A percentile compares a stretch with the other conserved stretches of the same genome.
phyloP scores from a whole-genome alignment of 768 basidiomycete species.

The Holtermannia corniformis region DNA sequence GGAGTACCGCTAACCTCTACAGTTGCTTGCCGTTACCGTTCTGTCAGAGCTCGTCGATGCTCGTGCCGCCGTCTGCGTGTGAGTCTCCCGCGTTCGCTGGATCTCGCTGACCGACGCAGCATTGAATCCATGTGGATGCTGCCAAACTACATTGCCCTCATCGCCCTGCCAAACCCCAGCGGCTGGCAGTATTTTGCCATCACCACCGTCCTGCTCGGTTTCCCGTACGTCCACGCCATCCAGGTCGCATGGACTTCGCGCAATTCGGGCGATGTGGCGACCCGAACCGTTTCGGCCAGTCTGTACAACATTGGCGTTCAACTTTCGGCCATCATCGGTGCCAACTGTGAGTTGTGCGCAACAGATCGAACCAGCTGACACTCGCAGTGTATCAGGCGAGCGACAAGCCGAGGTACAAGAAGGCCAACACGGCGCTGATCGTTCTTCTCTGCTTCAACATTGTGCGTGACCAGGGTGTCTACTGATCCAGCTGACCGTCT shows the following conservation, averaged over 20 bases:
- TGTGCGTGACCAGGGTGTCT: neutral
- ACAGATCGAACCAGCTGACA: neutral
- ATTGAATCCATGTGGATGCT: conserved; percentile 40
- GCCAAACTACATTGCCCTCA: conserved; percentile 32
- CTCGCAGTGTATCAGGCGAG: conserved; percentile 7
- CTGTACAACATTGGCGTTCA: conserved; percentile 41
- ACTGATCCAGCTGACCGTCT: neutral
- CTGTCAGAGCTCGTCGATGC: conserved; percentile 18
- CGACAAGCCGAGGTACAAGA: conserved; percentile 23
- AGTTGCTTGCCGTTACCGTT: conserved; percentile 19
- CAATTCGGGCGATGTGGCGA: conserved; percentile 37
- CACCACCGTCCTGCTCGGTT: conserved; percentile 33
- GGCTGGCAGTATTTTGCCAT: conserved; percentile 38
- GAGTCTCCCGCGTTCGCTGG: neutral
- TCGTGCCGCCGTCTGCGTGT: conserved; percentile 5
- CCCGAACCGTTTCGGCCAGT: conserved; percentile 19
- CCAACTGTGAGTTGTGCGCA: conserved; percentile 16
- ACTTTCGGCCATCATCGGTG: conserved; percentile 29
- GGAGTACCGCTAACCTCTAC: neutral
- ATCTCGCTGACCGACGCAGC: conserved; percentile 17
- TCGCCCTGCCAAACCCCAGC: conserved; percentile 14
- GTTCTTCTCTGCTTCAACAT: conserved; percentile 38
- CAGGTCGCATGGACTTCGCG: conserved; percentile 39
- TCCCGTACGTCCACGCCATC: conserved; percentile 38
- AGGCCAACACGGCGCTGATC: conserved; percentile 37